Evolutionary conservation across 257 asterid genomes (phyloP).

Genomic region (Solanum rostratum): DNA sequence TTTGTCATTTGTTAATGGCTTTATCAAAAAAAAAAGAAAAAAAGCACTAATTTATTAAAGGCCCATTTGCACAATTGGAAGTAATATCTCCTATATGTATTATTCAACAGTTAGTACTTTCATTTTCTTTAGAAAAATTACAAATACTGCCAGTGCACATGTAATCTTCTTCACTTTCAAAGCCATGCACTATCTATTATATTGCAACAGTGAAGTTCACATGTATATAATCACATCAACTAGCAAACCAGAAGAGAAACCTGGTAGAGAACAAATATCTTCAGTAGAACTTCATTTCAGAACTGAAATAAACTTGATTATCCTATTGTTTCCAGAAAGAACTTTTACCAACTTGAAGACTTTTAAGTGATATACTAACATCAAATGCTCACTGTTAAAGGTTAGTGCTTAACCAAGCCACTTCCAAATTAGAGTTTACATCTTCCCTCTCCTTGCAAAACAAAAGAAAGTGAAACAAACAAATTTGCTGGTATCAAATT

Average conservation of each 20-base stretch:
- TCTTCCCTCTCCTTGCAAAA: background rate
- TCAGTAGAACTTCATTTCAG: background rate
- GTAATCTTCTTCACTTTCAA: background rate
- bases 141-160: background rate
- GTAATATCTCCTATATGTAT: background rate
- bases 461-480: background rate
- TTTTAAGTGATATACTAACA: background rate
- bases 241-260: background rate
- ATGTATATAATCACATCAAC: background rate
- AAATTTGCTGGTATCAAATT: background rate
- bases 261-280: background rate
- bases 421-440: background rate
- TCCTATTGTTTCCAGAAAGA: background rate
- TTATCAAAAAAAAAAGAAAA: background rate
- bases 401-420: background rate
- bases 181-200: background rate
- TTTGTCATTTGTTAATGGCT: background rate
- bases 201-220: background rate
- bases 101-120: background rate
- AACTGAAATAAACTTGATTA: background rate
- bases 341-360: background rate
- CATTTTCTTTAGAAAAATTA: background rate
- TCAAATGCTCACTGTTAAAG: background rate
- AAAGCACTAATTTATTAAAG: background rate
- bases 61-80: background rate